Evolutionary conservation across 2,329 filamentous ascomycete genomes (phyloP).

Genomic region (Penicillium sclerotigenum): DNA sequence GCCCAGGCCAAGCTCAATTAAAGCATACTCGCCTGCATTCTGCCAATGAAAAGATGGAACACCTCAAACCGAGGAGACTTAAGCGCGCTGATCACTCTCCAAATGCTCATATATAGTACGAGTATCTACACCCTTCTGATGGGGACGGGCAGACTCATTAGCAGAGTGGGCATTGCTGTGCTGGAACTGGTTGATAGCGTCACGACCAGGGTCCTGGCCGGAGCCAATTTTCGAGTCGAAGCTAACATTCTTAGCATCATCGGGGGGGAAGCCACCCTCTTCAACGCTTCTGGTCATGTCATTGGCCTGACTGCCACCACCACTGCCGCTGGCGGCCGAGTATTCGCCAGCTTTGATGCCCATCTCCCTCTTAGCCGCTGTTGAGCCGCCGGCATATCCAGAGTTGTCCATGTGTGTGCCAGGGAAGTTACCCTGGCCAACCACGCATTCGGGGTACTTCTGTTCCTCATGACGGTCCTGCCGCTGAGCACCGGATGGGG

Average conservation of each 20-base stretch:
- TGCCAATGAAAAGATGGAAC: neutral
- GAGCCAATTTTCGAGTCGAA: conserved; percentile 54
- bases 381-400: conserved; percentile 38
- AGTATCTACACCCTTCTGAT: conserved; percentile 27
- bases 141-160: conserved; percentile 23
- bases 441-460: conserved; percentile 41
- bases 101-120: conserved; percentile 25
- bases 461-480: conserved; percentile 44
- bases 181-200: conserved; percentile 43
- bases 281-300: conserved; percentile 15
- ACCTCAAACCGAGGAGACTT: neutral
- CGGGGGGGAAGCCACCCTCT: conserved; percentile 45
- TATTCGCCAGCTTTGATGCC: conserved; percentile 26
- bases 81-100: conserved; percentile 31
- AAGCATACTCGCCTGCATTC: conserved; percentile 8
- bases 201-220: conserved; percentile 54
- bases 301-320: conserved; percentile 27
- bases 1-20: conserved; percentile 2
- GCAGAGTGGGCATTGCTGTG: conserved; percentile 30
- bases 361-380: conserved; percentile 31
- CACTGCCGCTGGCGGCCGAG: conserved; percentile 26
- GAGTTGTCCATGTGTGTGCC: conserved; percentile 34
- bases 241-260: conserved; percentile 48
- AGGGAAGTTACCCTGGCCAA: conserved; percentile 39
- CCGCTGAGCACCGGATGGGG: conserved; percentile 46